A percentile compares a stretch with the other conserved stretches of the same genome.
phyloP scores from a whole-genome alignment of 2,329 filamentous ascomycete species.

The Chaetomium sp. region DNA sequence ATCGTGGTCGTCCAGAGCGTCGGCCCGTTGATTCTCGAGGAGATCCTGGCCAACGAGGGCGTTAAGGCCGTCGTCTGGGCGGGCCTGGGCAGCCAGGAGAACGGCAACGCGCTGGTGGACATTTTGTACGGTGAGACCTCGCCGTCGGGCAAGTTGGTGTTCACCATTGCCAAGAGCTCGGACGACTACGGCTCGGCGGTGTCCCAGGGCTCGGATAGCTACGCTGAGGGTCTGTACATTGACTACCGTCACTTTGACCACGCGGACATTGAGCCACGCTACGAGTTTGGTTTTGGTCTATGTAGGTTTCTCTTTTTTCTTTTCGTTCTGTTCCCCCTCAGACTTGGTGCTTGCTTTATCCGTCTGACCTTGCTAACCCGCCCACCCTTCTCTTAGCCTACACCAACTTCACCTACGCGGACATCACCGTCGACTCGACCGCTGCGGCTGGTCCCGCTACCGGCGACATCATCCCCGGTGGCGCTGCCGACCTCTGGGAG shows the following conservation, averaged over 20 bases:
- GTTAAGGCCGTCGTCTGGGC: conserved; percentile 72
- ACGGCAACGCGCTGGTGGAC: conserved; percentile 67
- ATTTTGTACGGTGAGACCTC: conserved; percentile 57
- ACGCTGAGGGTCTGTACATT: conserved; percentile 53
- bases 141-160: conserved; percentile 43
- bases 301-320: conserved; percentile 30
- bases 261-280: conserved; percentile 50
- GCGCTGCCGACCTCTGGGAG: conserved; percentile 41
- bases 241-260: conserved; percentile 60
- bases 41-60: conserved; percentile 56
- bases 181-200: conserved; percentile 40
- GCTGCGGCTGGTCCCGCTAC: conserved; percentile 35
- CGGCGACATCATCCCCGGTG: conserved; percentile 37
- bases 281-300: conserved; percentile 59
- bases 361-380: neutral
- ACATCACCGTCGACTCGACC: conserved; percentile 37
- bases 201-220: conserved; percentile 42
- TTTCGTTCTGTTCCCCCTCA: neutral
- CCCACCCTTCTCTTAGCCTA: conserved; percentile 42
- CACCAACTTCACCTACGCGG: conserved; percentile 58
- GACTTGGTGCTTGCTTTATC: no score
- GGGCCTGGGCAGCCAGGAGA: conserved; percentile 68
- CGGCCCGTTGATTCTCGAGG: conserved; percentile 53
- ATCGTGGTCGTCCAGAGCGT: conserved; percentile 58
- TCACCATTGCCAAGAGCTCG: conserved; percentile 44